Conservation (phyloP, 2,329 filamentous ascomycete species). For the Claviceps africana region DNA sequence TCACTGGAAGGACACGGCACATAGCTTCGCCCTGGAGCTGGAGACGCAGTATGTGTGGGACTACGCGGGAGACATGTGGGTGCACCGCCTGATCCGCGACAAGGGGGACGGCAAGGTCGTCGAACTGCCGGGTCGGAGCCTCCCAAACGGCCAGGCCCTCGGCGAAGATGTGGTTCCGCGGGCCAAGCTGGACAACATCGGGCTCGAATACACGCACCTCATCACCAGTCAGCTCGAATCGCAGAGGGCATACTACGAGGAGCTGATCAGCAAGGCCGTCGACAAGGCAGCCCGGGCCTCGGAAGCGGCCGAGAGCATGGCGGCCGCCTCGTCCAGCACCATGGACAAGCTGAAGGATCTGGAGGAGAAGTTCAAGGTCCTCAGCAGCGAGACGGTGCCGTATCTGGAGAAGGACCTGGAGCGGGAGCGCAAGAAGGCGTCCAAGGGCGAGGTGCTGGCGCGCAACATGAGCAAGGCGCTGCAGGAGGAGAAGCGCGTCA, state of each 20-base stretch:
- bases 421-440: conserved; percentile 52
- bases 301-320: conserved; percentile 49
- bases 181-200: conserved; percentile 60
- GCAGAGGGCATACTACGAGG: conserved; percentile 87
- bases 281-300: conserved; percentile 74
- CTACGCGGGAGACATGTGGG: conserved; percentile 89
- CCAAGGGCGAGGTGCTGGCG: conserved; percentile 62
- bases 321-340: conserved; percentile 32
- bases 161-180: conserved; percentile 58
- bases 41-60: conserved; percentile 96
- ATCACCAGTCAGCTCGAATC: conserved; percentile 86
- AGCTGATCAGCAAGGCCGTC: conserved; percentile 73
- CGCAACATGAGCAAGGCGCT: conserved; percentile 60
- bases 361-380: conserved; percentile 28
- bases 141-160: conserved; percentile 18
- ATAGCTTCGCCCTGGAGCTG: conserved; percentile 87
- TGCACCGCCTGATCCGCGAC: conserved; percentile 86
- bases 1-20: conserved; percentile 79
- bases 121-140: conserved; percentile 56
- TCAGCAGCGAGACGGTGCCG: conserved; percentile 45
- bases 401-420: conserved; percentile 58
- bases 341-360: conserved; percentile 37
- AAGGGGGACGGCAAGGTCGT: conserved; percentile 88
- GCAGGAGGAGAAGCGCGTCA: conserved; percentile 77
- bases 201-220: conserved; percentile 86